Percentiles rank a stretch among this genome's conserved stretches.
Conservation (phyloP, 352 stramenopile species). For the Thalassiosira mediterranea region DNA sequence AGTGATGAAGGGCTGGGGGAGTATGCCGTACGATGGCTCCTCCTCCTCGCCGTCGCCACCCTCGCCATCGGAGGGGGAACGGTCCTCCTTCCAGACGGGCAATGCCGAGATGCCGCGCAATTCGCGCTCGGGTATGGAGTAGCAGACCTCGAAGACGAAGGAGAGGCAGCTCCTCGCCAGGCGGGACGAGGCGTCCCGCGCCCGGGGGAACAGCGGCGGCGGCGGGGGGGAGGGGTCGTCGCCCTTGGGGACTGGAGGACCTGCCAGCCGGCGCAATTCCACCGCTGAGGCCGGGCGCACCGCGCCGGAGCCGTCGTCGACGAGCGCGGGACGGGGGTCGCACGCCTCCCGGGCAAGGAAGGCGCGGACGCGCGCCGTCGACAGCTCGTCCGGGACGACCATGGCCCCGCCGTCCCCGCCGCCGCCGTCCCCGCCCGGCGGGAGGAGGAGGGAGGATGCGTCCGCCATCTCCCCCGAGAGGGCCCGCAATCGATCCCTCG, state of each 20-base stretch:
- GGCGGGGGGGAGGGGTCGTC: not conserved
- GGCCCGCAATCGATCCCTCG: slow-evolving; percentile 56
- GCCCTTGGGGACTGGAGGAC: not conserved
- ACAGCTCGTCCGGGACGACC: slow-evolving; percentile 37
- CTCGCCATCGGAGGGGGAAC: too few species aligned
- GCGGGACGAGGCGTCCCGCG: slow-evolving; percentile 47
- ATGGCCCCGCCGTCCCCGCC: too few species aligned
- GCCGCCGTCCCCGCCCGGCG: not conserved
- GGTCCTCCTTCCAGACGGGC: slow-evolving; percentile 64
- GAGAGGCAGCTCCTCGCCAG: slow-evolving; percentile 68
- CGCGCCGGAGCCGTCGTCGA: slow-evolving; percentile 43
- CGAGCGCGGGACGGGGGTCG: slow-evolving; percentile 11
- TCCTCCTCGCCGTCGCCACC: slow-evolving; percentile 21
- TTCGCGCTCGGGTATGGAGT: slow-evolving; percentile 65
- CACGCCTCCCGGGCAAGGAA: slow-evolving; percentile 68
- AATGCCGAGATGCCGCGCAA: slow-evolving; percentile 69
- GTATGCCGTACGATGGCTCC: slow-evolving; percentile 71
- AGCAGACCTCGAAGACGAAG: slow-evolving; percentile 80
- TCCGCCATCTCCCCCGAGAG: slow-evolving; percentile 53
- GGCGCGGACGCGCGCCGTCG: slow-evolving; percentile 53
- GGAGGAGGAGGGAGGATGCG: slow-evolving; percentile 6
- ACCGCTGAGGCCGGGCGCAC: slow-evolving; percentile 30
- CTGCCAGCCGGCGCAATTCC: slow-evolving; percentile 57
- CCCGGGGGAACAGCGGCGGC: slow-evolving; percentile 52
- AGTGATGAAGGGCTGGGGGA: slow-evolving; percentile 80